Evolutionary conservation across 1,139 yeast species (phyloP).

Genomic region (Diutina mesorugosa): DNA sequence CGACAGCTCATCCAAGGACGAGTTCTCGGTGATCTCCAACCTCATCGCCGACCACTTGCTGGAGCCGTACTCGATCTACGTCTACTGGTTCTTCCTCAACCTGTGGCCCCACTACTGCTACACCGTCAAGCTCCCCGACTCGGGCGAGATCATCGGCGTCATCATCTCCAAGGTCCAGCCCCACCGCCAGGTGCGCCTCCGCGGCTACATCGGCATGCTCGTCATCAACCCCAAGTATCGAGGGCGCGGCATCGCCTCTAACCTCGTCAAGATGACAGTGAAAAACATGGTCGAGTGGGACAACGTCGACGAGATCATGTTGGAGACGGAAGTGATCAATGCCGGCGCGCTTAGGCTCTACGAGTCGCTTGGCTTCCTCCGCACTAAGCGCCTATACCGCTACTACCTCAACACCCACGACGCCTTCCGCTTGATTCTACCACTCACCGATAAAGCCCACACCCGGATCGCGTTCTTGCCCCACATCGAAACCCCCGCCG

Average conservation of each 20-base stretch:
- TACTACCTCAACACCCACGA: conserved; percentile 89
- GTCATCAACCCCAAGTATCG: conserved; percentile 66
- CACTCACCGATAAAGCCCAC: conserved; percentile 7
- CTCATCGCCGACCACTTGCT: conserved; percentile 25
- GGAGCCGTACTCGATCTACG: conserved; percentile 36
- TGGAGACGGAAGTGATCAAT: conserved; percentile 86
- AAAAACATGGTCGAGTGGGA: conserved; percentile 46
- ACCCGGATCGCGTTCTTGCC: conserved; percentile 6
- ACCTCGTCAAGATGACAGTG: conserved; percentile 50
- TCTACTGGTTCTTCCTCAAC: conserved; percentile 35
- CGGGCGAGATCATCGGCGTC: conserved; percentile 52
- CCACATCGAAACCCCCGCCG: background rate
- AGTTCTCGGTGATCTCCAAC: conserved; percentile 13
- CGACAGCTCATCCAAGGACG: background rate
- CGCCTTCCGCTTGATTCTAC: conserved; percentile 61
- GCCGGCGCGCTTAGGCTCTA: conserved; percentile 64
- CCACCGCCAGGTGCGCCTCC: conserved; percentile 54
- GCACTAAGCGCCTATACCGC: conserved; percentile 69
- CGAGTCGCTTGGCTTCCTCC: conserved; percentile 76
- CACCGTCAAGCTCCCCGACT: background rate
- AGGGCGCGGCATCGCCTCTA: conserved; percentile 72
- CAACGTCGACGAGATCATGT: conserved; percentile 73
- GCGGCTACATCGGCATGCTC: conserved; percentile 95
- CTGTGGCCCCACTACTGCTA: conserved; percentile 35
- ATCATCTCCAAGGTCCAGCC: conserved; percentile 75